phyloP scores from a whole-genome alignment of 768 basidiomycete genomes.

The Boletus rubroflammeus region DNA sequence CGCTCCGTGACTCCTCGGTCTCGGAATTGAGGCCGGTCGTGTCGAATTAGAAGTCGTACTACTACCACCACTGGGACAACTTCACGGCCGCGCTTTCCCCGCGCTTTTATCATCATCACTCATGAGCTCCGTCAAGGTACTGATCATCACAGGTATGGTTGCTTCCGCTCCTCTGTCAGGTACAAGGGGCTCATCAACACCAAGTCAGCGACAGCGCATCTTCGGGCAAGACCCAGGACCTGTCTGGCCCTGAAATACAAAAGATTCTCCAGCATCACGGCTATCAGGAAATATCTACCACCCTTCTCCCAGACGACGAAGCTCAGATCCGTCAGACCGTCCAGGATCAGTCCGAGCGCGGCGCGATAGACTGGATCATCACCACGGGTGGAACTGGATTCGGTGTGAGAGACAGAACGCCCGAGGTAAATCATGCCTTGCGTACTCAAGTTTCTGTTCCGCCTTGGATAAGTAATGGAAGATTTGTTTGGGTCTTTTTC shows the following conservation, averaged over 20 bases:
- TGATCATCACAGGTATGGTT: constrained; percentile 28
- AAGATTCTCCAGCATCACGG: constrained; percentile 41
- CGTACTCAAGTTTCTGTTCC: not conserved
- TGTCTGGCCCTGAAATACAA: constrained; percentile 62
- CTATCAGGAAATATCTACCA: constrained; percentile 35
- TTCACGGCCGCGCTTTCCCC: not conserved
- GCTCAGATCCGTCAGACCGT: constrained; percentile 47
- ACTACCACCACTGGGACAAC: not conserved
- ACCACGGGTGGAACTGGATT: constrained; percentile 90
- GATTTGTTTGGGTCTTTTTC: not conserved
- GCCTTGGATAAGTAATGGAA: not conserved
- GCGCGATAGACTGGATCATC: constrained; percentile 66
- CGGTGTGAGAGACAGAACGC: constrained; percentile 74
- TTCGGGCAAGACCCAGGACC: constrained; percentile 45
- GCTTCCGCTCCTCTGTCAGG: not conserved
- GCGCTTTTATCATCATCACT: not conserved
- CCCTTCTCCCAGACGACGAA: constrained; percentile 67
- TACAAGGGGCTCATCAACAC: constrained; percentile 1
- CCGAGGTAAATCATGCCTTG: constrained; percentile 57
- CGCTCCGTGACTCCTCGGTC: too few relatives aligned
- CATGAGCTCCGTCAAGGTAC: constrained; percentile 25
- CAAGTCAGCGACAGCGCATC: constrained; percentile 70
- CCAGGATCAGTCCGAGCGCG: constrained; percentile 41
- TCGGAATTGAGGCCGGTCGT: not conserved
- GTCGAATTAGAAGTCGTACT: not conserved